Conservation (phyloP, 1,284 basidiomycete species). For the Apiotrichum mycotoxinovorans region DNA sequence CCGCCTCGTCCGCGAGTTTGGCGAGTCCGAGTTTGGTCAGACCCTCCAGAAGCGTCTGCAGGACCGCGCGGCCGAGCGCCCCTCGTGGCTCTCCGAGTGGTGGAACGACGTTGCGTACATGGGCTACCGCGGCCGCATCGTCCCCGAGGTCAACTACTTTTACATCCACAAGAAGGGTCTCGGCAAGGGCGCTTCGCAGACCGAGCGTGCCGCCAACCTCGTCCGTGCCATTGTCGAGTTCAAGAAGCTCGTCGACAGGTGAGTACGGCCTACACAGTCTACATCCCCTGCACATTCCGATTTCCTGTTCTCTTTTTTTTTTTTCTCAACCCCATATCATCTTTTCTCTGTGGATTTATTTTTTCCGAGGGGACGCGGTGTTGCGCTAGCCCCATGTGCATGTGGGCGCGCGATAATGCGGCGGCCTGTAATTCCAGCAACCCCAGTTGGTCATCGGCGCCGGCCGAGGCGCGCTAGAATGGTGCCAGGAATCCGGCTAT, state of each 20-base stretch:
- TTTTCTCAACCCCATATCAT: too few species aligned
- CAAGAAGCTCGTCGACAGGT: constrained; percentile 75
- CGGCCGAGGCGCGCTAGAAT: background rate
- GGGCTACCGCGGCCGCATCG: constrained; percentile 66
- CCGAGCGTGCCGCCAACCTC: constrained; percentile 70
- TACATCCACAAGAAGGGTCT: constrained; percentile 79
- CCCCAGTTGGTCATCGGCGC: background rate
- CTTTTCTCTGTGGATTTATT: too few species aligned
- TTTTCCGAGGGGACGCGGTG: too few species aligned
- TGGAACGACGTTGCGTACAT: constrained; percentile 87
- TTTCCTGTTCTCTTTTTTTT: background rate
- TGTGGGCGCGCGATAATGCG: background rate
- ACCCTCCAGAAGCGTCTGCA: constrained; percentile 78
- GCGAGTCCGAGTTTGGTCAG: constrained; percentile 64
- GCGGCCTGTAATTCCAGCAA: background rate
- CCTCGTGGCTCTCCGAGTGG: constrained; percentile 93
- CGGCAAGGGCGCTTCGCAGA: constrained; percentile 56
- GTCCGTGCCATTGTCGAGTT: constrained; percentile 81
- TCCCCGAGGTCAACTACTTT: constrained; percentile 93
- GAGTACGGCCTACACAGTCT: constrained; percentile 32
- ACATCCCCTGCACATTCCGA: background rate
- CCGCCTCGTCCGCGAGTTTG: constrained; percentile 64
- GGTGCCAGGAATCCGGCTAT: too few species aligned
- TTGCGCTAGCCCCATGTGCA: background rate
- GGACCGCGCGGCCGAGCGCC: constrained; percentile 60